A percentile compares a stretch with the other conserved stretches of the same genome.
These are phyloP conservation scores for Kentomonas sorsogonicus DNA, from an alignment of 208 protist species.

Conservation along the genomic window DNA sequence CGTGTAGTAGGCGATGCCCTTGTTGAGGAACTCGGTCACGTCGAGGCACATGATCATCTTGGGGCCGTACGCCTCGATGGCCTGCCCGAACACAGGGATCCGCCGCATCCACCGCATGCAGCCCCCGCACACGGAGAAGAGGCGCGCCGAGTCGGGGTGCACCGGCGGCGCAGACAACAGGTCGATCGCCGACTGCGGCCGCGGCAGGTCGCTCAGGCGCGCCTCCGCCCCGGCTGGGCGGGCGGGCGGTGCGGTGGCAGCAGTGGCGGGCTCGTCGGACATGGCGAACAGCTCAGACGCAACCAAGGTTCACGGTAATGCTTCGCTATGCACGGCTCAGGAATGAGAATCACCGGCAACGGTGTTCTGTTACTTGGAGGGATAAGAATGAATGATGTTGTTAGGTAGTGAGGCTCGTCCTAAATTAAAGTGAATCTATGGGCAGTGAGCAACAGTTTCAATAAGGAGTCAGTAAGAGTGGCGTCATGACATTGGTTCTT, in stretches of 20 bases:
- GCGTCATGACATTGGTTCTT: no score
- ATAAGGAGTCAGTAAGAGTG: no score
- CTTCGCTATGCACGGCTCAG: no score
- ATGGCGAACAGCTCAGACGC: no score
- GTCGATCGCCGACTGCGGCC: not conserved
- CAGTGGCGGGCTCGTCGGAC: not conserved
- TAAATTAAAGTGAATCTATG: no score
- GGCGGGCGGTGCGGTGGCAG: conserved; percentile 10
- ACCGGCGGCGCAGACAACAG: not conserved
- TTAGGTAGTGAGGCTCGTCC: no score
- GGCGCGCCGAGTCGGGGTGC: conserved; percentile 12
- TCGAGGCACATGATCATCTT: conserved; percentile 27
- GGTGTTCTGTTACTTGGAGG: no score
- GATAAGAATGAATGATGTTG: no score
- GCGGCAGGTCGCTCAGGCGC: not conserved
- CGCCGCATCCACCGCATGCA: conserved; percentile 19
- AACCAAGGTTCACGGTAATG: no score
- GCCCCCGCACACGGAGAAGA: conserved; percentile 16
- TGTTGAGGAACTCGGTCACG: conserved; percentile 25
- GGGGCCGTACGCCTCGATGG: conserved; percentile 31
- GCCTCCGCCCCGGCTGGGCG: not conserved
- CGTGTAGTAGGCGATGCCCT: conserved; percentile 32
- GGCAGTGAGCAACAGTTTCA: no score
- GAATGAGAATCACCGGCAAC: no score
- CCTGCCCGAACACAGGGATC: conserved; percentile 34